Conservation (phyloP, 2,329 filamentous ascomycete genomes). For the Colletotrichum eremochloae region DNA sequence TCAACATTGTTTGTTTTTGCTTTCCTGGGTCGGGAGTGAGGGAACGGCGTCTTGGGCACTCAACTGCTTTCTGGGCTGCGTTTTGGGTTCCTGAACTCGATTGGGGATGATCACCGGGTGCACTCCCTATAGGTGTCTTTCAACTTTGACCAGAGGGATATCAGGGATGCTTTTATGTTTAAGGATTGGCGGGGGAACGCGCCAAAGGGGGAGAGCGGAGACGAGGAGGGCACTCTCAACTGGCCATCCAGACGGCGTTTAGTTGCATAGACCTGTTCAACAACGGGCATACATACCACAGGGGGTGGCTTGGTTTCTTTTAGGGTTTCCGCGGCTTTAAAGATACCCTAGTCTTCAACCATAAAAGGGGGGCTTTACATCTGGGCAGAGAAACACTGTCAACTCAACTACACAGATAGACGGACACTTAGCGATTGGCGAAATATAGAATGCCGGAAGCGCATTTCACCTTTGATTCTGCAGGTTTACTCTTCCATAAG, state of each 20-base stretch:
- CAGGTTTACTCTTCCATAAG: background rate
- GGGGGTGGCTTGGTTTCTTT: constrained; percentile 20
- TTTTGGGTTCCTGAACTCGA: constrained; percentile 19
- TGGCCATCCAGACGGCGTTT: constrained; percentile 38
- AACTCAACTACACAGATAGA: constrained; percentile 48
- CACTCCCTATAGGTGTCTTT: constrained; percentile 15
- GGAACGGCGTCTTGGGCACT: constrained; percentile 32
- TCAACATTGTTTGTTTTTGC: constrained; percentile 20
- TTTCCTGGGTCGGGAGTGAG: background rate
- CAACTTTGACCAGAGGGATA: constrained; percentile 21
- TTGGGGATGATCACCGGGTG: constrained; percentile 16
- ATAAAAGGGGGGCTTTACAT: constrained; percentile 43
- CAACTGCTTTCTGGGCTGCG: constrained; percentile 38
- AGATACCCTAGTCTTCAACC: constrained; percentile 56
- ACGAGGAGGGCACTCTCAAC: constrained; percentile 37
- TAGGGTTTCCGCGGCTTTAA: constrained; percentile 40
- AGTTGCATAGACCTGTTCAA: constrained; percentile 40
- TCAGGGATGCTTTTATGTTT: background rate
- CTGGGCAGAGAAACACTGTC: constrained; percentile 39
- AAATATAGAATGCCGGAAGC: background rate
- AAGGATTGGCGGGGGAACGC: background rate
- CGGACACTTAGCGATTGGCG: constrained; percentile 24
- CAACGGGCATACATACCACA: constrained; percentile 23
- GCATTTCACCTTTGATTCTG: background rate
- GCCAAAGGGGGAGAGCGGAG: background rate